Percentiles rank a stretch among this genome's conserved stretches.
phyloP scores from a whole-genome alignment of 2,329 filamentous ascomycete genomes.

The Cryphonectria parasitica region DNA sequence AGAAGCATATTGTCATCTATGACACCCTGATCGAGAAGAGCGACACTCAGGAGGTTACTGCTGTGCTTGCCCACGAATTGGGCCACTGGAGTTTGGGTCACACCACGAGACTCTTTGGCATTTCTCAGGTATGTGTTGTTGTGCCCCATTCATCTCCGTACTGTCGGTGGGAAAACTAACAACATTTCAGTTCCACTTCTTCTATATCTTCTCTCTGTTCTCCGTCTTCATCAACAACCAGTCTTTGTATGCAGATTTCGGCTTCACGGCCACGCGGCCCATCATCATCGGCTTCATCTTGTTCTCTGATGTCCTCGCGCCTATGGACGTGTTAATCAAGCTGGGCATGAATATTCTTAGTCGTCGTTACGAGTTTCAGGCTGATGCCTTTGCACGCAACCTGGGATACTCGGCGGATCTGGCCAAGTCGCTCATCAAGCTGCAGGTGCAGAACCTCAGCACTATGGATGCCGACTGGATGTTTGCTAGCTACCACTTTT shows the following conservation, averaged over 20 bases:
- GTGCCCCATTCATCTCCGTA: not conserved
- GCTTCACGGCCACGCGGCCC: constrained; percentile 79
- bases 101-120: constrained; percentile 87
- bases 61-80: constrained; percentile 92
- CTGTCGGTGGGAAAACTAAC: constrained; percentile 35
- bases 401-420: constrained; percentile 86
- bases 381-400: constrained; percentile 83
- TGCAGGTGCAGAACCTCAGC: constrained; percentile 97
- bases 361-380: constrained; percentile 94
- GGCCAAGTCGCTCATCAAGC: constrained; percentile 87
- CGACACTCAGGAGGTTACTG: constrained; percentile 87
- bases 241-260: constrained; percentile 89
- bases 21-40: constrained; percentile 97
- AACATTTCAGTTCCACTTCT: constrained; percentile 75
- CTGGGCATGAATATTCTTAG: constrained; percentile 95
- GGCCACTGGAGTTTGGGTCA: constrained; percentile 97
- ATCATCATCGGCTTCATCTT: constrained; percentile 97
- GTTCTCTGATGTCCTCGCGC: constrained; percentile 94
- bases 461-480: constrained; percentile 99
- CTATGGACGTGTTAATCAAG: constrained; percentile 94
- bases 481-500: constrained; percentile 98
- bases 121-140: constrained; percentile 69
- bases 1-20: constrained; percentile 99
- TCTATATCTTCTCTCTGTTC: constrained; percentile 96
- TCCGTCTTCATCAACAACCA: constrained; percentile 96